Percentiles rank a stretch among this genome's conserved stretches.
Conservation (phyloP, 768 basidiomycete species). For the Amanita brunnescens region DNA sequence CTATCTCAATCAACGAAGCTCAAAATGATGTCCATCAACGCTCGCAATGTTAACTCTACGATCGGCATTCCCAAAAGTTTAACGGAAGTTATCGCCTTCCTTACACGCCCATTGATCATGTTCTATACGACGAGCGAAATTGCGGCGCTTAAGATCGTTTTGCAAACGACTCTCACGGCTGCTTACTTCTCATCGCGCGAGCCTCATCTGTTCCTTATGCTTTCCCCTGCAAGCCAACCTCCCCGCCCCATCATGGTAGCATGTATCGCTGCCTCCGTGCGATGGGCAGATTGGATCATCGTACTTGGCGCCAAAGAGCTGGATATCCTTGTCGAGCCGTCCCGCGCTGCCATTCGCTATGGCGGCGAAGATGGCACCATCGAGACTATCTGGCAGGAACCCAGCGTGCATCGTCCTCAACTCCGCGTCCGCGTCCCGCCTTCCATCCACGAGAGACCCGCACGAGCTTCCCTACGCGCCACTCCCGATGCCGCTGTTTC, state of each 20-base stretch:
- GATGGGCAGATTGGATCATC: slow-evolving; percentile 29
- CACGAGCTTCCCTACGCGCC: slow-evolving; percentile 13
- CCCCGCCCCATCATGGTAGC: slow-evolving; percentile 28
- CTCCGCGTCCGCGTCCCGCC: slow-evolving; percentile 11
- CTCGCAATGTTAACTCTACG: neutral
- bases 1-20: neutral
- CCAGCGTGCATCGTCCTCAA: slow-evolving; percentile 7
- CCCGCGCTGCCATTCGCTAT: slow-evolving; percentile 20
- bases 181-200: slow-evolving; percentile 13
- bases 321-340: slow-evolving; percentile 24
- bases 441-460: slow-evolving; percentile 9
- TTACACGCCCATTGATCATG: slow-evolving; percentile 27
- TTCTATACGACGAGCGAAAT: slow-evolving; percentile 17
- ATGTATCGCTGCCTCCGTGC: slow-evolving; percentile 23
- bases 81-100: slow-evolving; percentile 25
- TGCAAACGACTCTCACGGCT: slow-evolving; percentile 23
- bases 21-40: slow-evolving; percentile 2
- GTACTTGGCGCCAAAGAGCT: slow-evolving; percentile 26
- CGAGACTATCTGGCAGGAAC: slow-evolving; percentile 21
- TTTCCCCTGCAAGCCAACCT: slow-evolving; percentile 21
- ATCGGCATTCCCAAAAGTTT: slow-evolving; percentile 15
- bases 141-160: slow-evolving; percentile 19
- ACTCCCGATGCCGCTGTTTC: slow-evolving; percentile 15
- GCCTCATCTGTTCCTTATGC: slow-evolving; percentile 17
- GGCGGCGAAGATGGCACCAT: slow-evolving; percentile 17